Percentiles rank a stretch among this genome's conserved stretches.
Evolutionary conservation across 2,329 filamentous ascomycete species (phyloP).

Genomic region (Tolypocladium ophioglossoides): DNA sequence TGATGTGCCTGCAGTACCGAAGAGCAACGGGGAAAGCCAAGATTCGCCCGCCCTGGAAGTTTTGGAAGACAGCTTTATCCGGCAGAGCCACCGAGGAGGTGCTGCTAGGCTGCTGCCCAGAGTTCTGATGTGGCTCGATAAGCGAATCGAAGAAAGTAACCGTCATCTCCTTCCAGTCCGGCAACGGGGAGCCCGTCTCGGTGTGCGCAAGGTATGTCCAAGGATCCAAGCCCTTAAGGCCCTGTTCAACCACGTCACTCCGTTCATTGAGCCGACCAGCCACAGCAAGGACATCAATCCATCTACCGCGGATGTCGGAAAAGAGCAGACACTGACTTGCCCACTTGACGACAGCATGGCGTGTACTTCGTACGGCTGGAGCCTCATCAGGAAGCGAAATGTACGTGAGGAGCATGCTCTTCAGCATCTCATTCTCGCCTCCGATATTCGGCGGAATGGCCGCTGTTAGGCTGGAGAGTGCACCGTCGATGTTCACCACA

Average conservation of each 20-base stretch:
- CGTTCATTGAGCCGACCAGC: constrained; percentile 56
- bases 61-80: constrained; percentile 23
- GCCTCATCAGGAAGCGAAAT: constrained; percentile 44
- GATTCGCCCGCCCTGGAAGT: constrained; percentile 35
- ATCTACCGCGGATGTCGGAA: constrained; percentile 66
- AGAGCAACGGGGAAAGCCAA: constrained; percentile 59
- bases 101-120: background rate
- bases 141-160: constrained; percentile 34
- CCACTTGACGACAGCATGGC: constrained; percentile 78
- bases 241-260: constrained; percentile 82
- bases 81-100: background rate
- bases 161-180: constrained; percentile 41
- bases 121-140: constrained; percentile 15
- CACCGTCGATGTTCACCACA: constrained; percentile 80
- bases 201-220: constrained; percentile 40
- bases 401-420: constrained; percentile 53
- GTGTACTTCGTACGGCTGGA: constrained; percentile 57
- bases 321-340: constrained; percentile 82
- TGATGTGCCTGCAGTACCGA: constrained; percentile 49
- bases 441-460: constrained; percentile 27
- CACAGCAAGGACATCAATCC: constrained; percentile 79
- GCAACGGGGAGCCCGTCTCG: constrained; percentile 28
- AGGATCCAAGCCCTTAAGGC: constrained; percentile 72
- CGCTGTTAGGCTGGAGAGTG: constrained; percentile 61
- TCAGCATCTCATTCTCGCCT: constrained; percentile 24